These are phyloP conservation scores for Phytophthora cajani DNA, from an alignment of 352 stramenopile genomes.

Conservation along the genomic window DNA sequence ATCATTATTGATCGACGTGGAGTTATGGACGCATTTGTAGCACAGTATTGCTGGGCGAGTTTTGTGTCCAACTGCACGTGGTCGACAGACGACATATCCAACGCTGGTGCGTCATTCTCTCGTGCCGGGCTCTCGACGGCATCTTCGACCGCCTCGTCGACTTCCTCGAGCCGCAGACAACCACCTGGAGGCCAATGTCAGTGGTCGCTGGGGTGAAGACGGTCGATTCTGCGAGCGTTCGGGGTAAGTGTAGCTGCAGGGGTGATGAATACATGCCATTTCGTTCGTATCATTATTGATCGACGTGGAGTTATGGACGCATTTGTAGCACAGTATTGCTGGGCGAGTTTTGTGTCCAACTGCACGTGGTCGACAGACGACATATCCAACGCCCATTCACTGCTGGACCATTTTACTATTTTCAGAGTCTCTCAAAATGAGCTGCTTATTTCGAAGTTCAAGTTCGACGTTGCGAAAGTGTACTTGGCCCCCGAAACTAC, in stretches of 20 bases:
- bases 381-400: not conserved
- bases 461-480: no score
- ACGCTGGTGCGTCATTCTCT: slow-evolving; percentile 17
- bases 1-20: no score
- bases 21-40: no score
- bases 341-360: not conserved
- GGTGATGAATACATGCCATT: not conserved
- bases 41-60: no score
- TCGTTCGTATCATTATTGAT: not conserved
- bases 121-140: slow-evolving; percentile 29
- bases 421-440: not conserved
- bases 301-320: no score
- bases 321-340: no score
- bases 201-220: slow-evolving; percentile 49
- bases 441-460: no score
- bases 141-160: slow-evolving; percentile 25
- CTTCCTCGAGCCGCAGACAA: slow-evolving; percentile 42
- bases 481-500: no score
- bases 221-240: not conserved
- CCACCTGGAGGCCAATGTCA: slow-evolving; percentile 69
- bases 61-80: not conserved
- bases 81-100: not conserved
- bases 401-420: not conserved
- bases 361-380: not conserved
- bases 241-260: not conserved